Evolutionary conservation across 306 rosid genomes (phyloP).

Genomic region (Gastrolobium bilobum): DNA sequence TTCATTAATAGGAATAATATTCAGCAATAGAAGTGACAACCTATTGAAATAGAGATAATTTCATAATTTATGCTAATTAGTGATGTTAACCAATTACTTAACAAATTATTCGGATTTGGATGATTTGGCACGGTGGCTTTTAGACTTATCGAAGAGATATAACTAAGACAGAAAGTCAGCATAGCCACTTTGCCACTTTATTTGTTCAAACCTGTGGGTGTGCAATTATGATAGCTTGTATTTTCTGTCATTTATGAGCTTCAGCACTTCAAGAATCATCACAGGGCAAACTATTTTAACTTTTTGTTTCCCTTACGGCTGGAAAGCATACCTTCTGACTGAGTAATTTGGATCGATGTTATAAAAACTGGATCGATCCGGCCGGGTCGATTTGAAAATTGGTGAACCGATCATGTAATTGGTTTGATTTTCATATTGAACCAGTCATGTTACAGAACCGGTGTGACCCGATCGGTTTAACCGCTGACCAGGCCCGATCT

Average conservation of each 20-base stretch:
- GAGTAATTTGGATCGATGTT: too few species aligned
- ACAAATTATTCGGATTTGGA: background rate
- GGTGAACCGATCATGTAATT: too few species aligned
- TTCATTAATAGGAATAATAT: background rate
- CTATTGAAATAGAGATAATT: background rate
- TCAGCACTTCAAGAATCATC: background rate
- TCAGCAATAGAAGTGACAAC: background rate
- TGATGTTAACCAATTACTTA: background rate
- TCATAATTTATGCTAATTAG: background rate
- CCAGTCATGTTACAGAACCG: too few species aligned
- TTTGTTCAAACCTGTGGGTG: constrained; percentile 11
- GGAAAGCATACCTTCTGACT: too few species aligned
- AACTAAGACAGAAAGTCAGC: background rate
- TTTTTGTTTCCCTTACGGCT: background rate
- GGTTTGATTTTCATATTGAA: too few species aligned
- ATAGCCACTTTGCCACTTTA: background rate
- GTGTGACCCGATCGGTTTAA: too few species aligned
- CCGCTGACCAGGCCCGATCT: too few species aligned
- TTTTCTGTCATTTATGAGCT: background rate
- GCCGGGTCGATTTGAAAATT: too few species aligned
- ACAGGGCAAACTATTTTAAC: background rate
- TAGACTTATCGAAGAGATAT: background rate
- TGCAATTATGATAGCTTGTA: background rate
- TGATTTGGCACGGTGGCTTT: background rate
- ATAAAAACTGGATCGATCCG: too few species aligned